These are phyloP conservation scores for Pseudozyma tsukubaensis DNA, from an alignment of 1,284 basidiomycete species.

Conservation along the genomic window DNA sequence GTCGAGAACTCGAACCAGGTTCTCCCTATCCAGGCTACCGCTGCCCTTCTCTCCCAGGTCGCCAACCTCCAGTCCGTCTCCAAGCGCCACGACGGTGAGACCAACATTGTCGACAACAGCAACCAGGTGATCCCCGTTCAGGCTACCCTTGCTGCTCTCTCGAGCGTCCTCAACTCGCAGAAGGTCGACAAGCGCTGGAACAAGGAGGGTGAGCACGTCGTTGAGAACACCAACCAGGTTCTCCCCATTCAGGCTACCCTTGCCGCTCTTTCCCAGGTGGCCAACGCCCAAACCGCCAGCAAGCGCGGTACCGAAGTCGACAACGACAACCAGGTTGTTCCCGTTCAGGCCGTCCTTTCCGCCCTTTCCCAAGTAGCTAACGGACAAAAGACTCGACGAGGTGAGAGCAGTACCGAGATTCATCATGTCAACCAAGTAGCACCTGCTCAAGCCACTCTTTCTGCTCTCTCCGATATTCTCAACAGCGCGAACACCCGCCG, in stretches of 20 bases:
- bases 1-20: conserved; percentile 4
- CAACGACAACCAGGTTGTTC: conserved; percentile 45
- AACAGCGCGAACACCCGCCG: conserved; percentile 55
- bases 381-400: conserved; percentile 45
- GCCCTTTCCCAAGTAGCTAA: conserved; percentile 41
- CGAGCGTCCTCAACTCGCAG: conserved; percentile 36
- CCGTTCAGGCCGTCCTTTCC: conserved; percentile 32
- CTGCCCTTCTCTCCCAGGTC: conserved; percentile 26
- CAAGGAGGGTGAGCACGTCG: neutral
- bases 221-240: conserved; percentile 41
- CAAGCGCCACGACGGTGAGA: conserved; percentile 19
- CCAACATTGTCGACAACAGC: conserved; percentile 23
- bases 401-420: conserved; percentile 37
- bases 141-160: conserved; percentile 40
- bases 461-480: conserved; percentile 49
- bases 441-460: conserved; percentile 52
- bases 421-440: conserved; percentile 45
- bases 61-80: conserved; percentile 18
- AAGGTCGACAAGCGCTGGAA: conserved; percentile 16
- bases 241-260: conserved; percentile 43
- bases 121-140: conserved; percentile 37
- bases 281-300: conserved; percentile 23
- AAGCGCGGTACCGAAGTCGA: conserved; percentile 20
- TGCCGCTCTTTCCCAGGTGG: conserved; percentile 39
- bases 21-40: conserved; percentile 1